Conservation (phyloP, 768 basidiomycete species). For the Mrakia blollopis region DNA sequence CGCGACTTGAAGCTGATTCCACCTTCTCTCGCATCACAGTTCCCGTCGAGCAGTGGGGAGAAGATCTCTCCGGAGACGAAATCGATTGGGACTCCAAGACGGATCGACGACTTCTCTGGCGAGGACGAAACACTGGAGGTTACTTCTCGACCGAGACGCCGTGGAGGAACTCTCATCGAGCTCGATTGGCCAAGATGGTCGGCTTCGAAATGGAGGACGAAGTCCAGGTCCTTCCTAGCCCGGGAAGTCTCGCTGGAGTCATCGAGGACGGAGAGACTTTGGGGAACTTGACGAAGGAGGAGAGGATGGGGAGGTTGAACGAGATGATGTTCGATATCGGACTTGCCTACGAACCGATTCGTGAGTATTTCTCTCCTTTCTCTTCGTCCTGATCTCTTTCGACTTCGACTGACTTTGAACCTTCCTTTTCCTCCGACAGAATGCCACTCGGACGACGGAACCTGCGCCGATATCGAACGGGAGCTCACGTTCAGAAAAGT, state of each 20-base stretch:
- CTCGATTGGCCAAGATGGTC: constrained; percentile 37
- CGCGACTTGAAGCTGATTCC: background rate
- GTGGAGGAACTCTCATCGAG: constrained; percentile 39
- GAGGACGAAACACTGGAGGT: constrained; percentile 39
- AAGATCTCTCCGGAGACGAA: constrained; percentile 30
- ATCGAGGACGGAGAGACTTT: background rate
- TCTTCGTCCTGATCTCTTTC: background rate
- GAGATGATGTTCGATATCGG: constrained; percentile 37
- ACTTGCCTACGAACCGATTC: constrained; percentile 38
- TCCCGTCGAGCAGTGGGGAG: constrained; percentile 41
- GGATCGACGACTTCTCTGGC: constrained; percentile 39
- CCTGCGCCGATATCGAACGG: constrained; percentile 34
- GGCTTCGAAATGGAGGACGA: background rate
- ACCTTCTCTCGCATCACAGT: constrained; percentile 5
- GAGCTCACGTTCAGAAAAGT: constrained; percentile 24
- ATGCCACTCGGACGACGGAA: constrained; percentile 36
- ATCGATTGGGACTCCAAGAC: constrained; percentile 39
- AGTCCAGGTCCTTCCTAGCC: constrained; percentile 20
- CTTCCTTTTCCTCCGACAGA: background rate
- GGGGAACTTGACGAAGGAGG: constrained; percentile 16
- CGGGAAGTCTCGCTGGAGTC: constrained; percentile 2
- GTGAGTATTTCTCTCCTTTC: background rate
- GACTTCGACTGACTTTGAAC: background rate
- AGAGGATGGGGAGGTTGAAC: constrained; percentile 7
- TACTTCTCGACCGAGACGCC: constrained; percentile 33